A percentile compares a stretch with the other conserved stretches of the same genome.
Evolutionary conservation across 192 early-diverging fungal genomes (phyloP).

Genomic region (Umbelopsis ramanniana): DNA sequence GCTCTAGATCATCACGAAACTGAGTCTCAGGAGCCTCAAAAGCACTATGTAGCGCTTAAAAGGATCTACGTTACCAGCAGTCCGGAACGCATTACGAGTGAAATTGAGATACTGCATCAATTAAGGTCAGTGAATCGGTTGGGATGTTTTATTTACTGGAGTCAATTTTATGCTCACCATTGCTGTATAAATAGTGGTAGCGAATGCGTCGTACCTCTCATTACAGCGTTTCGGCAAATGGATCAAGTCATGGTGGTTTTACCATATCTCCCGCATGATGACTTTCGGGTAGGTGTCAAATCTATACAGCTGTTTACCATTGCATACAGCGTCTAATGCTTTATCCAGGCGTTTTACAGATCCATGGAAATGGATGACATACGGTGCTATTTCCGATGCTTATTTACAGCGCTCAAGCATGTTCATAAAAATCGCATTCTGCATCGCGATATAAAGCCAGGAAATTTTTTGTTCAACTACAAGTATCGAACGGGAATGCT

Average conservation of each 20-base stretch:
- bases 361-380: conserved; percentile 69
- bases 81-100: conserved; percentile 78
- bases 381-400: conserved; percentile 71
- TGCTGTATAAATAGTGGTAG: conserved; percentile 51
- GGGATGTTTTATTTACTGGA: not conserved
- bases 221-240: conserved; percentile 75
- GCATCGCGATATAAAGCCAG: conserved; percentile 94
- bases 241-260: conserved; percentile 86
- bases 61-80: conserved; percentile 85
- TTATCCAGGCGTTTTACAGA: conserved; percentile 63
- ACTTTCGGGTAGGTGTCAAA: conserved; percentile 66
- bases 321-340: not conserved
- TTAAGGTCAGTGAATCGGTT: conserved; percentile 49
- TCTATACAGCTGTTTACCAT: no score
- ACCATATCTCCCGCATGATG: conserved; percentile 83
- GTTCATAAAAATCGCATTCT: conserved; percentile 76
- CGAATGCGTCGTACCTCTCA: conserved; percentile 74
- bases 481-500: conserved; percentile 75
- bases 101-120: conserved; percentile 76
- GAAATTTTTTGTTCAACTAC: conserved; percentile 90
- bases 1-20: not conserved
- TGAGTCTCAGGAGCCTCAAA: conserved; percentile 13
- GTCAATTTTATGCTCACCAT: not conserved
- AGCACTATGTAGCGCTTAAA: conserved; percentile 79
- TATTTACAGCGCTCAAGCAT: conserved; percentile 74